A percentile compares a stretch with the other conserved stretches of the same genome.
Evolutionary conservation across 2,329 filamentous ascomycete species (phyloP).

Genomic region (Trichophyton rubrum): DNA sequence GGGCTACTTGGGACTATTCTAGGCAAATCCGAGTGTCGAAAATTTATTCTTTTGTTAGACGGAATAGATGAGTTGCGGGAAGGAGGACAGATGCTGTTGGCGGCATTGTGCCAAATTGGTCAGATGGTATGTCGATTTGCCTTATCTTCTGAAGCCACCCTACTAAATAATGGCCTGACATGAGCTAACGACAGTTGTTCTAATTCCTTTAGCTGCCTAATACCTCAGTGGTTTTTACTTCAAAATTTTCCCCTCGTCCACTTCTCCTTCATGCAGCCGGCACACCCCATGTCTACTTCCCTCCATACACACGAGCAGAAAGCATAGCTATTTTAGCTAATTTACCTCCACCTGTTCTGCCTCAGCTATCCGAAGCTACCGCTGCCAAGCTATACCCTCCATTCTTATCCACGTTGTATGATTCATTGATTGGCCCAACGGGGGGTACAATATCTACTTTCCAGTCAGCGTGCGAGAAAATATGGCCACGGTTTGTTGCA

Average conservation of each 20-base stretch:
- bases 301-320: conserved; percentile 69
- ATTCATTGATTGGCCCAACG: conserved; percentile 68
- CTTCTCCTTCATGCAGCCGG: conserved; percentile 57
- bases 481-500: conserved; percentile 76
- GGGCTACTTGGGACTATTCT: conserved; percentile 50
- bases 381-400: conserved; percentile 41
- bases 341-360: conserved; percentile 32
- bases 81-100: conserved; percentile 61
- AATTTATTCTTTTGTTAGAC: conserved; percentile 77
- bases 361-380: conserved; percentile 20
- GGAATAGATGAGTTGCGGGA: conserved; percentile 77
- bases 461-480: conserved; percentile 52
- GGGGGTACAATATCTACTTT: conserved; percentile 68
- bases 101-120: conserved; percentile 67
- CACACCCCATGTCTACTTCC: conserved; percentile 67
- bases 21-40: conserved; percentile 23
- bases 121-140: conserved; percentile 53
- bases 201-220: conserved; percentile 52
- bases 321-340: conserved; percentile 64
- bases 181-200: neutral
- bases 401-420: conserved; percentile 75
- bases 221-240: conserved; percentile 64
- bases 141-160: neutral
- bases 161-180: neutral
- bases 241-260: conserved; percentile 54